Base-by-base conservation (phyloP, 2,329 filamentous ascomycete species). In the Fusarium verrucosum region DNA sequence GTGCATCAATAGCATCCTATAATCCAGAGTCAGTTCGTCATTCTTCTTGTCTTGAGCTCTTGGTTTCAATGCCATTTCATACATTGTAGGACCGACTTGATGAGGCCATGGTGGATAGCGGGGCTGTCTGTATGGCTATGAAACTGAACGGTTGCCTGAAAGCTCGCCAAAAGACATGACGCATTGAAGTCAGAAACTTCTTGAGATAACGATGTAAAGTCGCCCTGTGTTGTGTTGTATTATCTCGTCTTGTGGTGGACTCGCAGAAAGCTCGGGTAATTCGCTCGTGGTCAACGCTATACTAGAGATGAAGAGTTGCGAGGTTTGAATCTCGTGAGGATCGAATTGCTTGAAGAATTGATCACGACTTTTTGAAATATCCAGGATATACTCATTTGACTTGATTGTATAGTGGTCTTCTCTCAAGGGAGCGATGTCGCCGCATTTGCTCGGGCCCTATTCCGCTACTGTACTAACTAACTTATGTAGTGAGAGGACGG, bases 1-100 rank as follows among this genome's bases (percentile, higher is more conserved):
- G 86, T 35, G 91, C 87, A 68, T 88, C 82, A 64, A 98, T 88
- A 43, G 94, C 95, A 75, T 95, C 92, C 92, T 96, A 67, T 3
- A 20, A 16, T 11, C n/a, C 25, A 14, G 37, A 35, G 42, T 67
- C 22, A 71, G 56, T 28, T 53, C 41, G 36, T 14, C 16, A 42
- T 50, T 30, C 19, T 40, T 37, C 23, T 7, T 8, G 7, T 54
- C 10, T 20, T 28, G 16, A n/a, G n/a, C 10, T 7, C 10, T 17
- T 14, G 22, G 20, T 20, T n/a, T n/a, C 22, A 16, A 13, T 5
- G 16, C 30, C 30, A 14, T 20, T 30, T 16, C 41, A 36, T 66
- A 77, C 77, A 68, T 77, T 75, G 66, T 79, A 79, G 17, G 76
- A 73, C 42, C 76, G 70, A 23, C 50, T 50, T 20, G 68, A 54